These are phyloP conservation scores for Hemisphaericaspora nanyangensis DNA, from an alignment of 805 yeast species.

Conservation along the genomic window DNA sequence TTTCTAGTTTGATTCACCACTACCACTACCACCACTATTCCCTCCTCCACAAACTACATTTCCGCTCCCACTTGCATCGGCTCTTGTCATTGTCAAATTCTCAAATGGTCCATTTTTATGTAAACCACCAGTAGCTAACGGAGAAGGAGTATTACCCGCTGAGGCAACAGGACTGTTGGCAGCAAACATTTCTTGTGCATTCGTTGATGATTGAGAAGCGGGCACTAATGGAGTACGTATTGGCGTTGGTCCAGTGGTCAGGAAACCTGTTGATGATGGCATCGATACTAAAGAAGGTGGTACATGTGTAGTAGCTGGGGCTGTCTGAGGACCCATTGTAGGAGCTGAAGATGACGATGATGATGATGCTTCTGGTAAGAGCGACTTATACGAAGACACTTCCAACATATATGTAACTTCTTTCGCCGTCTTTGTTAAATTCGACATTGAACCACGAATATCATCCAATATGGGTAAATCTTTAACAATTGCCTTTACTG, in stretches of 20 bases:
- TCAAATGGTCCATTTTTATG: not conserved
- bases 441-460: slow-evolving; percentile 73
- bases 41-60: not conserved
- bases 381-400: slow-evolving; percentile 31
- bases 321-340: not conserved
- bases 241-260: not conserved
- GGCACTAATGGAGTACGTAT: not conserved
- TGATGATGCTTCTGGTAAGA: slow-evolving; percentile 19
- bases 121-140: not conserved
- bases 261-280: slow-evolving; percentile 1
- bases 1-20: not conserved
- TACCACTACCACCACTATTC: not conserved
- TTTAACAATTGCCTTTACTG: slow-evolving; percentile 76
- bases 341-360: slow-evolving; percentile 4
- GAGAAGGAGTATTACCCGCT: not conserved
- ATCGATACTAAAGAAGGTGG: slow-evolving; percentile 1
- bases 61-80: not conserved
- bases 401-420: slow-evolving; percentile 88
- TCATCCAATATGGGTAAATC: slow-evolving; percentile 80
- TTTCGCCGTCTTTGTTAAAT: slow-evolving; percentile 81
- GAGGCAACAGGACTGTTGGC: not conserved
- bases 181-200: slow-evolving; percentile 8
- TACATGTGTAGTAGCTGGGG: not conserved
- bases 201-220: not conserved
- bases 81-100: not conserved